These are phyloP conservation scores for Lichtheimia ornata DNA, from an alignment of 371 early-diverging fungal genomes.

Conservation along the genomic window DNA sequence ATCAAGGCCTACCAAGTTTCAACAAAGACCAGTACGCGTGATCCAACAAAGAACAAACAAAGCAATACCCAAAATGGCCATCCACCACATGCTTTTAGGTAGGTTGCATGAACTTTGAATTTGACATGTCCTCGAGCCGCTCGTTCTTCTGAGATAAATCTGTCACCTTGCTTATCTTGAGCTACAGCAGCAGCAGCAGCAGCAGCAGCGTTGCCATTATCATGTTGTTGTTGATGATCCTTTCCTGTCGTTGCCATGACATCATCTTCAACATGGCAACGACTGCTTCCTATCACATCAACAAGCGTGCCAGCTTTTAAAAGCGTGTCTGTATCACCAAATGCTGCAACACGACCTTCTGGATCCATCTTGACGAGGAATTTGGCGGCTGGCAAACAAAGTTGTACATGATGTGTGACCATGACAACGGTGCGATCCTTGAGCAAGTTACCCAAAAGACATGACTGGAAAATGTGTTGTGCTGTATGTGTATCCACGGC, in stretches of 20 bases:
- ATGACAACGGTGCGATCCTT: conserved; percentile 73
- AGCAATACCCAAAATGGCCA: conserved; percentile 51
- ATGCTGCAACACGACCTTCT: conserved; percentile 48
- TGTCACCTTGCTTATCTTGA: conserved; percentile 21
- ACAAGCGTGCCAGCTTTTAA: conserved; percentile 31
- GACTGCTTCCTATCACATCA: background rate
- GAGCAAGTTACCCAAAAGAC: conserved; percentile 66
- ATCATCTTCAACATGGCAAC: no score
- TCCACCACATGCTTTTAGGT: conserved; percentile 71
- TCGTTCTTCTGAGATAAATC: conserved; percentile 47
- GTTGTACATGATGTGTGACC: conserved; percentile 82
- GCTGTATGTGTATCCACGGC: conserved; percentile 87
- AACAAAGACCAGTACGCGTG: conserved; percentile 47
- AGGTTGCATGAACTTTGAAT: conserved; percentile 59
- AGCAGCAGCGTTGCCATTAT: background rate
- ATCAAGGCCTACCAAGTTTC: conserved; percentile 22
- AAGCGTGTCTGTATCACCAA: conserved; percentile 34
- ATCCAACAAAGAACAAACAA: conserved; percentile 45
- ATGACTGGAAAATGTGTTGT: conserved; percentile 65
- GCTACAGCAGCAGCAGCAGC: conserved; percentile 6
- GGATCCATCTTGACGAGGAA: conserved; percentile 60
- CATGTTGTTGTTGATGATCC: background rate
- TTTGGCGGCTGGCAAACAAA: conserved; percentile 68
- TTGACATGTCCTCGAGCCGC: conserved; percentile 59
- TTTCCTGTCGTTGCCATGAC: no score